Evolutionary conservation across 352 stramenopile genomes (phyloP).

Genomic region (Phytopythium kandeliae): DNA sequence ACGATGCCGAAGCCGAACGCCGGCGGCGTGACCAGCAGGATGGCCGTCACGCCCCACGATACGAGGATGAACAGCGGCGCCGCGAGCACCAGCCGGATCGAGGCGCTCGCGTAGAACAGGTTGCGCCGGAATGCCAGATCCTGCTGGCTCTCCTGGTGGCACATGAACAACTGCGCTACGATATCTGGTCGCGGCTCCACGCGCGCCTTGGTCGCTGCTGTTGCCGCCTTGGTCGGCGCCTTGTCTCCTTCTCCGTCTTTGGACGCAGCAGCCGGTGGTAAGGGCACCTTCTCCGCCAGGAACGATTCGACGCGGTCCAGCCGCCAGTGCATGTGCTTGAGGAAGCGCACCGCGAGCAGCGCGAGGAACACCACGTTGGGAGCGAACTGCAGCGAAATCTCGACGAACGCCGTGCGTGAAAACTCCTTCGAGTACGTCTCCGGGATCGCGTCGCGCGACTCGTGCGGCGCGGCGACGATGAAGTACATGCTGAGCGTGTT

Average conservation of each 20-base stretch:
- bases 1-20: constrained; percentile 75
- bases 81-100: constrained; percentile 46
- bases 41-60: constrained; percentile 65
- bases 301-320: constrained; percentile 77
- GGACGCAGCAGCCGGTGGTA: too few relatives aligned
- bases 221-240: neutral
- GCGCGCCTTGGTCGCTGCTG: constrained; percentile 4
- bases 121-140: constrained; percentile 73
- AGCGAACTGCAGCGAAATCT: constrained; percentile 52
- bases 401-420: constrained; percentile 39
- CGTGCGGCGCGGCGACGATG: constrained; percentile 57
- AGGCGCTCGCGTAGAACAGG: constrained; percentile 64
- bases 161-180: constrained; percentile 73
- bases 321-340: constrained; percentile 74
- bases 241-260: too few relatives aligned
- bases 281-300: constrained; percentile 66
- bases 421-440: constrained; percentile 77
- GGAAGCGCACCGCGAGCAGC: constrained; percentile 44
- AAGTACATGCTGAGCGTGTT: constrained; percentile 82
- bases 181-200: constrained; percentile 42
- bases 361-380: constrained; percentile 43
- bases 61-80: constrained; percentile 59
- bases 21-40: constrained; percentile 64
- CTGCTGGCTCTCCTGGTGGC: constrained; percentile 51
- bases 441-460: constrained; percentile 48